Evolutionary conservation across 208 protist species (phyloP).

Genomic region (Acanthamoeba healyi): DNA sequence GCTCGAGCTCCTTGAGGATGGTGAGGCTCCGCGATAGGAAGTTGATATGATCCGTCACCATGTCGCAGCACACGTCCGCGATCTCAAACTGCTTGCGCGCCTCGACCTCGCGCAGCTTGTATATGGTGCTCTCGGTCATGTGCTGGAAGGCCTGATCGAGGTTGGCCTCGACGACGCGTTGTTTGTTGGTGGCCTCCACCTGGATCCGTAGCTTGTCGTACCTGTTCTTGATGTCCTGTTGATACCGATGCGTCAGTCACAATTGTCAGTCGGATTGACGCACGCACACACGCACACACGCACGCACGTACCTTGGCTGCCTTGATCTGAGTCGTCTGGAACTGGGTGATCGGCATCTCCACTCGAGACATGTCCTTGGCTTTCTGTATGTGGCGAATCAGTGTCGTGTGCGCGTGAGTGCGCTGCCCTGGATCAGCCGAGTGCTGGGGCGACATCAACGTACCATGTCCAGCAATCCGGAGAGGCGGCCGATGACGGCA

Average conservation of each 20-base stretch:
- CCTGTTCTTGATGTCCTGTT: conserved; percentile 59
- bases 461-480: conserved; percentile 53
- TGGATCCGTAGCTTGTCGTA: conserved; percentile 72
- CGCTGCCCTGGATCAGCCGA: too few relatives aligned
- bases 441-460: neutral
- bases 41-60: conserved; percentile 71
- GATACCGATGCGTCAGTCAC: neutral
- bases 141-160: conserved; percentile 69
- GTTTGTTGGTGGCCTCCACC: conserved; percentile 70
- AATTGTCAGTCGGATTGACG: neutral
- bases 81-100: conserved; percentile 73
- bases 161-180: conserved; percentile 52
- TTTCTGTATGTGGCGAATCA: neutral
- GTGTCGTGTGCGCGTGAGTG: neutral
- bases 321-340: conserved; percentile 59
- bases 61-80: conserved; percentile 67
- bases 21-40: conserved; percentile 65
- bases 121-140: conserved; percentile 58
- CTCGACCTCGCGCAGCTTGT: conserved; percentile 72
- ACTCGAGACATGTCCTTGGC: conserved; percentile 67
- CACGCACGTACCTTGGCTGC: conserved; percentile 52
- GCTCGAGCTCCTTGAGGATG: conserved; percentile 73
- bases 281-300: too few relatives aligned
- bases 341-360: conserved; percentile 60
- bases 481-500: conserved; percentile 55